Percentiles rank a stretch among this genome's conserved stretches.
phyloP scores from a whole-genome alignment of 1,284 basidiomycete genomes.

The Cryptococcus neoformans region DNA sequence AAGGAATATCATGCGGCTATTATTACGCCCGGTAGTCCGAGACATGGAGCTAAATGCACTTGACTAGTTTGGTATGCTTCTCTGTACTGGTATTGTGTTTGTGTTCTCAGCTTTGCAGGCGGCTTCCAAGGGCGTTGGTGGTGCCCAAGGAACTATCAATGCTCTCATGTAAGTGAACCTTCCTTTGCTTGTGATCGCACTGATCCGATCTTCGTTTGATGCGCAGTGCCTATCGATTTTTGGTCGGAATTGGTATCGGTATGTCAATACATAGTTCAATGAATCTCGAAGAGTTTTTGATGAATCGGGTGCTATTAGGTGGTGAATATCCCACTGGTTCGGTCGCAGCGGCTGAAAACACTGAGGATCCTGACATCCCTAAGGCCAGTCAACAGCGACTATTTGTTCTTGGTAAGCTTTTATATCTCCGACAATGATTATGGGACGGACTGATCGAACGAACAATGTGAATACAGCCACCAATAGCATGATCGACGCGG shows the following conservation, averaged over 20 bases:
- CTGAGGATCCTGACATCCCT: slow-evolving; percentile 64
- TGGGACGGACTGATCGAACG: not conserved
- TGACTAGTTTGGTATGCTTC: slow-evolving; percentile 54
- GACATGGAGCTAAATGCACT: slow-evolving; percentile 16
- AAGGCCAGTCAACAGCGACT: slow-evolving; percentile 79
- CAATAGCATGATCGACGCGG: slow-evolving; percentile 73
- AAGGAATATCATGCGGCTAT: too few species aligned
- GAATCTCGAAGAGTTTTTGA: too few species aligned
- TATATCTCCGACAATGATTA: not conserved
- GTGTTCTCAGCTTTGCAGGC: slow-evolving; percentile 78
- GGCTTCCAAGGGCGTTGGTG: slow-evolving; percentile 63
- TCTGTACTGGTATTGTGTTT: slow-evolving; percentile 70
- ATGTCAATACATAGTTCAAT: too few species aligned
- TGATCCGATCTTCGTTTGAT: slow-evolving; percentile 48
- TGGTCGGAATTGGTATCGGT: slow-evolving; percentile 61
- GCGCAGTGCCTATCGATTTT: slow-evolving; percentile 67
- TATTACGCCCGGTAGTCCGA: slow-evolving; percentile 28
- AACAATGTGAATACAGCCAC: slow-evolving; percentile 12
- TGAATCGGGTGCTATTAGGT: slow-evolving; percentile 31
- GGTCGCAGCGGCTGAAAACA: slow-evolving; percentile 88
- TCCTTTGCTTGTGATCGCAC: not conserved
- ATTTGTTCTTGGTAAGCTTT: slow-evolving; percentile 68
- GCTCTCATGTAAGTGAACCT: slow-evolving; percentile 15
- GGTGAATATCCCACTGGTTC: slow-evolving; percentile 90
- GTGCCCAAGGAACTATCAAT: slow-evolving; percentile 62